Evolutionary conservation across 1,284 basidiomycete species (phyloP).

Genomic region (Pterulicium gracile): DNA sequence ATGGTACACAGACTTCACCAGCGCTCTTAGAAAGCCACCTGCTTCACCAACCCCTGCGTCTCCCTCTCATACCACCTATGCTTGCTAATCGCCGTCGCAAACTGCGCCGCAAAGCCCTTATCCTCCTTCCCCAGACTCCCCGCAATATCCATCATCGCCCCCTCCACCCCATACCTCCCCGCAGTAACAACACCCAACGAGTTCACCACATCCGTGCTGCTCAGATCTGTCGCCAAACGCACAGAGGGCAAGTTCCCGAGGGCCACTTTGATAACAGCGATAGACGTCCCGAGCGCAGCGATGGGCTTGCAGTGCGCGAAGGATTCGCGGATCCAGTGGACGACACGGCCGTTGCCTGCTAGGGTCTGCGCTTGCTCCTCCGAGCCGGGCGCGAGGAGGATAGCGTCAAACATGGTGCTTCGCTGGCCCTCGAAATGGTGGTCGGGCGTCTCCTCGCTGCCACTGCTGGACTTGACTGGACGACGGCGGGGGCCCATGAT

Average conservation of each 20-base stretch:
- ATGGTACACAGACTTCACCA: too few species aligned
- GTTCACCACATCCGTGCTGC: constrained; percentile 28
- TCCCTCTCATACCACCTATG: constrained; percentile 56
- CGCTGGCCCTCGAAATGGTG: constrained; percentile 70
- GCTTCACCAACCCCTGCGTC: constrained; percentile 37
- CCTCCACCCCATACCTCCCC: constrained; percentile 31
- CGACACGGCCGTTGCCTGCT: constrained; percentile 38
- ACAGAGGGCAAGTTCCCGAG: constrained; percentile 37
- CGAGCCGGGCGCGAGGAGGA: constrained; percentile 60
- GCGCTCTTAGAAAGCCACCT: constrained; percentile 48
- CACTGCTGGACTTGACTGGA: constrained; percentile 33
- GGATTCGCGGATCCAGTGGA: constrained; percentile 69
- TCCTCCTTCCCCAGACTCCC: constrained; percentile 31
- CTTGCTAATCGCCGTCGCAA: constrained; percentile 50
- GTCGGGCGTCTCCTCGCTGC: constrained; percentile 37
- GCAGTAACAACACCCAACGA: constrained; percentile 57
- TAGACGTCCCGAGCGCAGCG: constrained; percentile 61
- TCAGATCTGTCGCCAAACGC: constrained; percentile 24
- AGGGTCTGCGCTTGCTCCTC: constrained; percentile 44
- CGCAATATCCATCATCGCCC: constrained; percentile 26
- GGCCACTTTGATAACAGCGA: constrained; percentile 34
- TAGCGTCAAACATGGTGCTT: constrained; percentile 71
- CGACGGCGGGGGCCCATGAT: constrained; percentile 63
- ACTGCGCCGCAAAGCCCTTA: constrained; percentile 45
- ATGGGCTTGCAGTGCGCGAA: constrained; percentile 75